phyloP scores from a whole-genome alignment of 176 grass and related monocot genomes.

The Themeda triandra region DNA sequence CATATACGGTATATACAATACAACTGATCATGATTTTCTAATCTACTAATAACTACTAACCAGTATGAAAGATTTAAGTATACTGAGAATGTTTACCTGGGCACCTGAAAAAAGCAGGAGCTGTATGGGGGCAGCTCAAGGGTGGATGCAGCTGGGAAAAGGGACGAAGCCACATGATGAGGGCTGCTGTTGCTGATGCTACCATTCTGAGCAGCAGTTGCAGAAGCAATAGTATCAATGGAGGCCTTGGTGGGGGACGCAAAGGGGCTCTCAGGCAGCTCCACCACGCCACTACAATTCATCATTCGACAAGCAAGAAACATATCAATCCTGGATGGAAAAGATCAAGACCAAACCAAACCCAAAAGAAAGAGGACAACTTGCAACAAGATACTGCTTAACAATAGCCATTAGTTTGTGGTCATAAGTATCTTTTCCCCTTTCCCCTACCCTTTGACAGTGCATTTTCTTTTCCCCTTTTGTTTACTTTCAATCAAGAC shows the following conservation, averaged over 20 bases:
- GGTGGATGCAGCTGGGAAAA: slow-evolving; percentile 46
- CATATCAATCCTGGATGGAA: slow-evolving; percentile 13
- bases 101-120: slow-evolving; percentile 84
- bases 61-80: background rate
- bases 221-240: background rate
- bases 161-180: slow-evolving; percentile 46
- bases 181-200: slow-evolving; percentile 23
- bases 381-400: slow-evolving; percentile 1
- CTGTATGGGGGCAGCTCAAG: slow-evolving; percentile 63
- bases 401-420: slow-evolving; percentile 13
- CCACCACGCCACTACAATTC: slow-evolving; percentile 52
- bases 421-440: slow-evolving; percentile 13
- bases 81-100: slow-evolving; percentile 47
- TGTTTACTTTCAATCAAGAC: slow-evolving; percentile 10
- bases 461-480: slow-evolving; percentile 12
- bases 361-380: background rate
- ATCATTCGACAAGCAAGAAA: slow-evolving; percentile 36
- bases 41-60: no score
- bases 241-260: slow-evolving; percentile 70
- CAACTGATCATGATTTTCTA: background rate
- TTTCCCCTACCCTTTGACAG: slow-evolving; percentile 12
- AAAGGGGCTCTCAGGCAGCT: slow-evolving; percentile 84
- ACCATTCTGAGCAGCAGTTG: background rate
- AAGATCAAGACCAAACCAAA: background rate
- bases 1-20: no score